Conservation (phyloP, 1,284 basidiomycete species). For the Ustilago crameri region DNA sequence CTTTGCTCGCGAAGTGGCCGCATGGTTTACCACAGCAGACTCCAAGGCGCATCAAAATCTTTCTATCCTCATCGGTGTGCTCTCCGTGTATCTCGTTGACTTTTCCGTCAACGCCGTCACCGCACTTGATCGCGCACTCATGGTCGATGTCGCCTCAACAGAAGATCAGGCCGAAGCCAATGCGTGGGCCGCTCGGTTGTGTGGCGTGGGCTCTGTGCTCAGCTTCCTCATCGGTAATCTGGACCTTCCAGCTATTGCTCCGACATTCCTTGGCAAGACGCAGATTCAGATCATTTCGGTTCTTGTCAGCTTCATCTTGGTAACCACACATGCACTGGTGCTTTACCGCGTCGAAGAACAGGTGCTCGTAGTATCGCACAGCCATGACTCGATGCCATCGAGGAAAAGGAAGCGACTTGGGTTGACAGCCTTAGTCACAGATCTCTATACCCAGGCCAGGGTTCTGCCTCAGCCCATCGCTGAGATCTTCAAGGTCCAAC, state of each 20-base stretch:
- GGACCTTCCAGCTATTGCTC: conserved; percentile 46
- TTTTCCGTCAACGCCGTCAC: conserved; percentile 91
- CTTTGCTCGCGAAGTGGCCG: conserved; percentile 63
- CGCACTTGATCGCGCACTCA: conserved; percentile 82
- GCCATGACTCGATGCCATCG: neutral
- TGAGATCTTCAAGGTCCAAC: conserved; percentile 59
- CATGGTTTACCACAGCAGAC: conserved; percentile 20
- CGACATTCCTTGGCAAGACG: conserved; percentile 29
- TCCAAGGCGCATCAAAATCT: conserved; percentile 64
- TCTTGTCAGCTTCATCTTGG: conserved; percentile 40
- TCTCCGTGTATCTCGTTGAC: conserved; percentile 89
- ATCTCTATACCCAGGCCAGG: conserved; percentile 42
- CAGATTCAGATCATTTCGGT: conserved; percentile 54
- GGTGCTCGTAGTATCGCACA: conserved; percentile 17
- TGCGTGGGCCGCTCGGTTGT: conserved; percentile 92
- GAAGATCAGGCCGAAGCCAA: conserved; percentile 84
- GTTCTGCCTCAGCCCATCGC: conserved; percentile 46
- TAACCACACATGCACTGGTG: conserved; percentile 51
- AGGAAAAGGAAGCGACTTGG: conserved; percentile 9
- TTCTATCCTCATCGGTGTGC: conserved; percentile 81
- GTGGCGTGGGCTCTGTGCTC: conserved; percentile 56
- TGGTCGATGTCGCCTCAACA: conserved; percentile 75
- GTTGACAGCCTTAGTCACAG: conserved; percentile 9
- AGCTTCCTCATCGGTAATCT: conserved; percentile 64
- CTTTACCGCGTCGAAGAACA: conserved; percentile 48